These are phyloP conservation scores for Talaromyces stipitatus DNA, from an alignment of 495 filamentous ascomycete species.

Conservation along the genomic window DNA sequence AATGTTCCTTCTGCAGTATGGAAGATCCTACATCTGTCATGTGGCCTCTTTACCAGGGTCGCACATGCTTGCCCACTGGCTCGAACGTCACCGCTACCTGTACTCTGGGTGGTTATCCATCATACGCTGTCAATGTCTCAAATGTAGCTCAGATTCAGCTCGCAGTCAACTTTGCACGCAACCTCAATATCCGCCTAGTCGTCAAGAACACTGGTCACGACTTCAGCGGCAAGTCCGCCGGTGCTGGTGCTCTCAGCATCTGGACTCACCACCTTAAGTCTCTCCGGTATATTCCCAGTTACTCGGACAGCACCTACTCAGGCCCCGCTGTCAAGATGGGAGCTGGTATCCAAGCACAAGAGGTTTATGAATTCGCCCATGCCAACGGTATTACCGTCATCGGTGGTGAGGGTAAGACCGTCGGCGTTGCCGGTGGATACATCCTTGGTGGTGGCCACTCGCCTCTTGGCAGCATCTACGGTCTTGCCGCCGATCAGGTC, in stretches of 20 bases:
- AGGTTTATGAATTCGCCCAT: slow-evolving; percentile 41
- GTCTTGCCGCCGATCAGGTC: slow-evolving; percentile 36
- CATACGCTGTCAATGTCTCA: slow-evolving; percentile 52
- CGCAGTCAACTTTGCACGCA: slow-evolving; percentile 55
- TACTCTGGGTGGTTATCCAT: slow-evolving; percentile 49
- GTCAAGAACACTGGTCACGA: slow-evolving; percentile 71
- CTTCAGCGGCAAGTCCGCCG: slow-evolving; percentile 51
- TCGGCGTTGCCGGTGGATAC: slow-evolving; percentile 36
- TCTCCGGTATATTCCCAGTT: slow-evolving; percentile 28
- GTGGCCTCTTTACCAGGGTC: slow-evolving; percentile 35
- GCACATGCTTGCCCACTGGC: slow-evolving; percentile 26
- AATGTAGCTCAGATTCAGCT: slow-evolving; percentile 48
- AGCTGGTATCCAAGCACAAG: slow-evolving; percentile 46
- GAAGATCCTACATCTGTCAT: slow-evolving; percentile 33
- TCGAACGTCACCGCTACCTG: slow-evolving; percentile 32
- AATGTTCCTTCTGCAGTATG: slow-evolving; percentile 11
- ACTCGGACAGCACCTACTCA: slow-evolving; percentile 24
- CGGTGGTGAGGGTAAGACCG: slow-evolving; percentile 42
- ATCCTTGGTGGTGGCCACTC: slow-evolving; percentile 36
- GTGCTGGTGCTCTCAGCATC: slow-evolving; percentile 45
- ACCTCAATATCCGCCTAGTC: slow-evolving; percentile 48
- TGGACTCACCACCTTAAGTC: slow-evolving; percentile 56
- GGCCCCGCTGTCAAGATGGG: slow-evolving; percentile 50
- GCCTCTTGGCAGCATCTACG: slow-evolving; percentile 13
- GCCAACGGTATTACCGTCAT: slow-evolving; percentile 41